Conservation (phyloP, 164 flowering plant genomes). For the Chloranthus sessilifolius region DNA sequence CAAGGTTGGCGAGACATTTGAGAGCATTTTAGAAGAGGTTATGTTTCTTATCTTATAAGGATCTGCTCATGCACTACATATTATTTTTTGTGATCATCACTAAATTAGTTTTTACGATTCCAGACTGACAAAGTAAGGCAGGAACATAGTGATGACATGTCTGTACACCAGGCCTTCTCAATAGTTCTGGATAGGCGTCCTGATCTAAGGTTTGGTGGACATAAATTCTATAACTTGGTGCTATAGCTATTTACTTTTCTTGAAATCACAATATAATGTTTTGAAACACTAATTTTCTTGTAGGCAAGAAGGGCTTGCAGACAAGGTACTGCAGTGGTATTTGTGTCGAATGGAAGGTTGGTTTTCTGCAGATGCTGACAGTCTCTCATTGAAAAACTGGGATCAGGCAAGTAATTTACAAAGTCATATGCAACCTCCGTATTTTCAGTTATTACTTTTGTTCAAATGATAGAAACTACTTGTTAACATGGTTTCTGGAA, state of each 20-base stretch:
- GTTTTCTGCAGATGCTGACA: constrained; percentile 98
- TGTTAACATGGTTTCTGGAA: no score
- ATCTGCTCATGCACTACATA: no score
- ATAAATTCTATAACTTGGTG: background rate
- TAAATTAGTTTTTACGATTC: no score
- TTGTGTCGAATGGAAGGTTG: constrained; percentile 98
- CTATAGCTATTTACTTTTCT: no score
- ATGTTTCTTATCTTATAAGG: constrained; percentile 13
- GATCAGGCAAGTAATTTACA: constrained; percentile 75
- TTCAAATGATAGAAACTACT: no score
- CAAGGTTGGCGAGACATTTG: constrained; percentile 78
- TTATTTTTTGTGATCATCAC: no score
- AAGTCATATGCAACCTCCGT: no score
- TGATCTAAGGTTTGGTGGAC: constrained; percentile 54
- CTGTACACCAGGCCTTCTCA: constrained; percentile 58
- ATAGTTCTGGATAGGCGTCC: constrained; percentile 77
- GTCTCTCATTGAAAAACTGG: constrained; percentile 81
- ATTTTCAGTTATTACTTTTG: no score
- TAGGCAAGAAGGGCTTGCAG: constrained; percentile 85
- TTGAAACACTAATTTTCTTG: background rate
- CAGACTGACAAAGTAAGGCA: constrained; percentile 73
- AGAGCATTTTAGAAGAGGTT: constrained; percentile 70
- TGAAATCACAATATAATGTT: background rate
- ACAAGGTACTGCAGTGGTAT: constrained; percentile 96
- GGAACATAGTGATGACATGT: constrained; percentile 66